Evolutionary conservation across 2,329 filamentous ascomycete species (phyloP).

Genomic region (Cercospora sp.): DNA sequence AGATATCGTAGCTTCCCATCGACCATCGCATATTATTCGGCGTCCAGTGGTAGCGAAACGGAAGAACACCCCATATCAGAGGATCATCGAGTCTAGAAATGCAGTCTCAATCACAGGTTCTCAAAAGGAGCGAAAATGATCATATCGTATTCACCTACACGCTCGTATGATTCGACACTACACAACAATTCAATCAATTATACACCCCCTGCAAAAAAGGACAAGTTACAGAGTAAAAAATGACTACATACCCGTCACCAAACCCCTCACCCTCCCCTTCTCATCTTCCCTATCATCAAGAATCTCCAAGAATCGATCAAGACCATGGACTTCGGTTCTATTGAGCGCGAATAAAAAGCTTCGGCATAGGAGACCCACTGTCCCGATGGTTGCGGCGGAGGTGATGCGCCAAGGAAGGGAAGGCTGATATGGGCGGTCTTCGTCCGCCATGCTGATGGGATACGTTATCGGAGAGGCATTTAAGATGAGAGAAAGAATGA

Average conservation of each 20-base stretch:
- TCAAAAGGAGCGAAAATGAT: not conserved
- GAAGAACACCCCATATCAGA: constrained; percentile 86
- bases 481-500: not conserved
- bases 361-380: constrained; percentile 69
- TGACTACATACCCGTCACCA: constrained; percentile 70
- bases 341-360: constrained; percentile 75
- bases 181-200: not conserved
- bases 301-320: constrained; percentile 71
- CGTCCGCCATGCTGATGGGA: constrained; percentile 40
- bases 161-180: constrained; percentile 58
- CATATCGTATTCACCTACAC: not conserved
- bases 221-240: not conserved
- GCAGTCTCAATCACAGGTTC: not conserved
- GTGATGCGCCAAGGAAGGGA: constrained; percentile 69
- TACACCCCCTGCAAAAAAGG: not conserved
- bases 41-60: constrained; percentile 69
- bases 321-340: constrained; percentile 71
- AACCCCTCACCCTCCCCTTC: constrained; percentile 66
- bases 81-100: constrained; percentile 80
- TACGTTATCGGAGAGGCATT: constrained; percentile 1
- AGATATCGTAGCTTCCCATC: constrained; percentile 91
- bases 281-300: constrained; percentile 72
- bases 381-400: constrained; percentile 73
- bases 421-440: constrained; percentile 54
- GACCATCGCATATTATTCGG: constrained; percentile 81